Base-by-base conservation (phyloP, 1,139 yeast genomes). In the Taphrina deformans region DNA sequence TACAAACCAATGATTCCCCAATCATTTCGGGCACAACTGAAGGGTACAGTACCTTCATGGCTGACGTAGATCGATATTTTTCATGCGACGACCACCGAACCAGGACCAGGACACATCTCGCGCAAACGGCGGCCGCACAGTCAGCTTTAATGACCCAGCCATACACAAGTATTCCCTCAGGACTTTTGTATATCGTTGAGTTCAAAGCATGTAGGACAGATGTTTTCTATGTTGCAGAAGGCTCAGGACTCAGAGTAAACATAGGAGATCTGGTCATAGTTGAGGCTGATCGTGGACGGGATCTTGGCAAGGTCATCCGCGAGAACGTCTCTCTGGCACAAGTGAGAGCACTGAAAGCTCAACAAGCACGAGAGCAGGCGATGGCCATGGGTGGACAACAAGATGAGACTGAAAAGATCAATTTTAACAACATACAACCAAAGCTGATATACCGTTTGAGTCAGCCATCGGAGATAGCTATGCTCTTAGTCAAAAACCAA, bases 241-340 rank as follows among this genome's bases (percentile, higher is more conserved):
- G 69, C 1, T 70, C 82, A 70, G 83, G 83, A 67, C 78, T 87
- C 62, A 77, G 76, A 51, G 80, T 90, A 65, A 79, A 81, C 55
- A 77, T 83, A 18, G 88, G 89, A 29, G 97, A 91, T 74, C 81
- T 91, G 73, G 97, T 93, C 14, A 86, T 92, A 70, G 97, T 92
- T 44, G 98, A 93, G 75, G 99, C 98, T n/a, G 99, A 93, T 74
- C 81, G 99, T 60, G 99, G 99, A 48, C 81, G 88, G 62, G 99
- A 93, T 77, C 78, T 93, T 69, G 98, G 97, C 26, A 84, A 85
- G 72, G 85, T 93, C 50, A 83, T 86, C 40, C 55, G 48, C 5
- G 55, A 53, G 44, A 26, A 61, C 24, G 83, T 92, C 31, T 79
- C 86, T 2, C 78, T 86, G 48, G 92, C 89, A 70, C 87, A 89